These are phyloP conservation scores for Iris pallida DNA, from an alignment of 116 monocot genomes.

Conservation along the genomic window DNA sequence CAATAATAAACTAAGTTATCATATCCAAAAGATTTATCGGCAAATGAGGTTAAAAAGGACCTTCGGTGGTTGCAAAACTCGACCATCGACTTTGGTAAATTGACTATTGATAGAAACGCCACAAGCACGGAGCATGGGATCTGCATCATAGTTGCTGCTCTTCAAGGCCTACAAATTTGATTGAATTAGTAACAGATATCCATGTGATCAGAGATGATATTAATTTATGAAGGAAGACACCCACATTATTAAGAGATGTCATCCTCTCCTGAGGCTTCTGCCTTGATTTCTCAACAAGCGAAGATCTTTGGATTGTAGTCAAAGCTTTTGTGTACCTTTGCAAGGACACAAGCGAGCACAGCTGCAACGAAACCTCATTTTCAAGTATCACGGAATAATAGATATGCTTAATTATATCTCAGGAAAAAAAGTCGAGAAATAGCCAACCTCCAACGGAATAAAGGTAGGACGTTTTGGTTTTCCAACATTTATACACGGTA, in stretches of 20 bases:
- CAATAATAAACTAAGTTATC: neutral
- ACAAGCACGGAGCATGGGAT: constrained; percentile 58
- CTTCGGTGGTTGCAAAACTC: constrained; percentile 65
- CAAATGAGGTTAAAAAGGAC: constrained; percentile 13
- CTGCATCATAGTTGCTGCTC: constrained; percentile 60
- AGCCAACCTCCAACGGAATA: constrained; percentile 67
- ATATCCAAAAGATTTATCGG: neutral
- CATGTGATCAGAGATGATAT: neutral
- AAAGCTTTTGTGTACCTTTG: constrained; percentile 88
- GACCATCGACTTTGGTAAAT: constrained; percentile 76
- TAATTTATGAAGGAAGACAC: neutral
- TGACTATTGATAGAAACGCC: constrained; percentile 48
- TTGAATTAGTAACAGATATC: neutral
- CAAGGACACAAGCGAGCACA: constrained; percentile 58
- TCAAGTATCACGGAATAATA: neutral
- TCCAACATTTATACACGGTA: constrained; percentile 89
- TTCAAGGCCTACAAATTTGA: constrained; percentile 38
- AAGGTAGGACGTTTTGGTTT: constrained; percentile 78
- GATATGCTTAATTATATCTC: neutral
- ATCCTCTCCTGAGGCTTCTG: constrained; percentile 90
- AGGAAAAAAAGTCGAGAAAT: neutral
- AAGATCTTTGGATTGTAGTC: constrained; percentile 56
- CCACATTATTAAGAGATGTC: constrained; percentile 51
- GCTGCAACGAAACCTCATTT: constrained; percentile 19
- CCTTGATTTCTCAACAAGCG: constrained; percentile 86